Conservation (phyloP, 208 protist genomes). For the Trypanosoma scelopori region DNA sequence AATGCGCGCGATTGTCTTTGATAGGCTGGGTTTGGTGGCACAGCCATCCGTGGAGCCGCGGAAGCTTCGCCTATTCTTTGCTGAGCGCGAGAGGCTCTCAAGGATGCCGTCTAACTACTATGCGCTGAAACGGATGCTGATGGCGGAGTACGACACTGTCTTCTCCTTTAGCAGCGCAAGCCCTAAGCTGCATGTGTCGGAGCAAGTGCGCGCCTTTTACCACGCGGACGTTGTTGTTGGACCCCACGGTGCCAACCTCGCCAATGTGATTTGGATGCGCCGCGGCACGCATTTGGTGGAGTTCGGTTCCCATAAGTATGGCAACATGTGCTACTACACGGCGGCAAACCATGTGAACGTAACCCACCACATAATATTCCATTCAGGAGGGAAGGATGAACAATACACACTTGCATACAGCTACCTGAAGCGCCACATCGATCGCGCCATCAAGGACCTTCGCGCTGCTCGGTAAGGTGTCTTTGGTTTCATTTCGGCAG, state of each 20-base stretch:
- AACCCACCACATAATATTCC: constrained; percentile 26
- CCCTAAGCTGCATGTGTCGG: background rate
- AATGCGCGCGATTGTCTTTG: constrained; percentile 33
- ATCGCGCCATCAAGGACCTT: constrained; percentile 20
- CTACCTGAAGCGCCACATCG: constrained; percentile 21
- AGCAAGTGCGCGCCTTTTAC: constrained; percentile 27
- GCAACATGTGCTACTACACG: constrained; percentile 40
- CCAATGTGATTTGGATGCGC: constrained; percentile 37
- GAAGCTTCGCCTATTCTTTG: constrained; percentile 23
- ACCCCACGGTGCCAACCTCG: constrained; percentile 39
- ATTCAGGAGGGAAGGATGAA: constrained; percentile 21
- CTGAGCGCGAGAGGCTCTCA: constrained; percentile 22
- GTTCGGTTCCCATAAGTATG: constrained; percentile 24
- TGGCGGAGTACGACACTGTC: constrained; percentile 6
- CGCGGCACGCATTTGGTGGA: constrained; percentile 30
- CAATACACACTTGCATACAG: constrained; percentile 20
- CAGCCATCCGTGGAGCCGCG: background rate
- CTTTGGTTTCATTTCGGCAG: too few relatives aligned
- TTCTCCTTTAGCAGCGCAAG: constrained; percentile 7
- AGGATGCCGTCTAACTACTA: constrained; percentile 34
- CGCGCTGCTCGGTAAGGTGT: background rate
- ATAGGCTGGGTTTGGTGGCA: constrained; percentile 14
- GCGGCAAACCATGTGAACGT: constrained; percentile 27
- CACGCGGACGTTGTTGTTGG: constrained; percentile 31
- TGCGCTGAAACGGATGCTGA: constrained; percentile 19